Conservation (phyloP, 169 alveolate genomes). For the Plasmodium knowlesi region DNA sequence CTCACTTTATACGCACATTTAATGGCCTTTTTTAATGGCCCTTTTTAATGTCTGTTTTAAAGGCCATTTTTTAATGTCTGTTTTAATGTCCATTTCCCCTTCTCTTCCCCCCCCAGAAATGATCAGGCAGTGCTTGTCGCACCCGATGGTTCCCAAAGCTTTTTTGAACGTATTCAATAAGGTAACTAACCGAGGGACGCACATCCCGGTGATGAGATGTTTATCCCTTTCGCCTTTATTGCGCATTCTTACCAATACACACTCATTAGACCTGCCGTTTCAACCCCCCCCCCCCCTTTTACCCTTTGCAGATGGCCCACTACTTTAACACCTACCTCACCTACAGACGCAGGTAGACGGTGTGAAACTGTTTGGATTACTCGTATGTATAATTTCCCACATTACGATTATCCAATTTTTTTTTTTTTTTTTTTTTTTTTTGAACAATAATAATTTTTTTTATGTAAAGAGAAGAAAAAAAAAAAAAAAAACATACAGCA, state of each 20-base stretch:
- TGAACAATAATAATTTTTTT: constrained; percentile 2
- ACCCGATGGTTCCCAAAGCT: constrained; percentile 53
- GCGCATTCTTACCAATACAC: not conserved
- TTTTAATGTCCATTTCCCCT: not conserved
- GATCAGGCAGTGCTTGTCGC: constrained; percentile 68
- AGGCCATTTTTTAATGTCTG: not conserved
- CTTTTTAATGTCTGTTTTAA: not conserved
- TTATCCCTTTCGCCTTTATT: not conserved
- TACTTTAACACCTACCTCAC: constrained; percentile 45
- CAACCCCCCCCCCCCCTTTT: not conserved
- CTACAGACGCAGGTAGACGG: constrained; percentile 23
- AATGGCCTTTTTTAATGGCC: not conserved
- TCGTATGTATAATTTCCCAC: not conserved
- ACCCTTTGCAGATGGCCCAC: constrained; percentile 26
- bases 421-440: constrained; percentile 2
- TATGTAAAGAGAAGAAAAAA: not conserved
- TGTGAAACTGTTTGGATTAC: not conserved
- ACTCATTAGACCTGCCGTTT: not conserved
- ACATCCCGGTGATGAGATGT: not conserved
- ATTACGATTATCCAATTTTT: not conserved
- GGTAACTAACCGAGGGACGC: constrained; percentile 10
- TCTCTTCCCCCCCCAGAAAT: constrained; percentile 33
- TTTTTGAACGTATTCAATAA: constrained; percentile 40
- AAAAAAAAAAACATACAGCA: not conserved
- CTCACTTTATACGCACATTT: not conserved